These are phyloP conservation scores for Nematodospora anomalae DNA, from an alignment of 1,139 yeast genomes.

Conservation along the genomic window DNA sequence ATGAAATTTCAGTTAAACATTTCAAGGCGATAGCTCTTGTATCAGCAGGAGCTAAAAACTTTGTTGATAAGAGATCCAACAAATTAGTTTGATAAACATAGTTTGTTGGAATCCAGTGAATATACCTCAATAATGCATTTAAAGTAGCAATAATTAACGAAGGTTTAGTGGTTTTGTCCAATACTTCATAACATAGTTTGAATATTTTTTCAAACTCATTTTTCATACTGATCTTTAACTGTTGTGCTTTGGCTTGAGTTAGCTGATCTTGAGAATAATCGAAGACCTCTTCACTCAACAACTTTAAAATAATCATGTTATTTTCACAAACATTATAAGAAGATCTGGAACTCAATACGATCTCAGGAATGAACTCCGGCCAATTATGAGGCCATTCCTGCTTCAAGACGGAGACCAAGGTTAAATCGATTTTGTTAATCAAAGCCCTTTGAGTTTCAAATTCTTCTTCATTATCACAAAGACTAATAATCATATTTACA, in stretches of 20 bases:
- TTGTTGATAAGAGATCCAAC: conserved; percentile 66
- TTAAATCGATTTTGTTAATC: conserved; percentile 89
- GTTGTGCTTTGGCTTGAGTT: conserved; percentile 92
- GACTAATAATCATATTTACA: conserved; percentile 88
- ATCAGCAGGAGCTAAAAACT: conserved; percentile 75
- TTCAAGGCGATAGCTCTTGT: conserved; percentile 84
- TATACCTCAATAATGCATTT: conserved; percentile 76
- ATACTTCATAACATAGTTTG: conserved; percentile 87
- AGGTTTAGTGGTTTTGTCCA: conserved; percentile 83
- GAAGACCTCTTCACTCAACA: conserved; percentile 92
- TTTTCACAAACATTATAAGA: conserved; percentile 95
- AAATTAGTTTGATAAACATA: conserved; percentile 87
- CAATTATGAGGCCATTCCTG: conserved; percentile 99
- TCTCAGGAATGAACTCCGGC: conserved; percentile 96
- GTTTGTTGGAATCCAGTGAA: conserved; percentile 92
- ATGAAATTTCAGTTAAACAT: conserved; percentile 88
- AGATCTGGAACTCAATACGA: conserved; percentile 79
- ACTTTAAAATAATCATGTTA: conserved; percentile 87
- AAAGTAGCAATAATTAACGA: conserved; percentile 83
- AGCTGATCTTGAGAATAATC: conserved; percentile 92
- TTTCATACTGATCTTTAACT: conserved; percentile 79
- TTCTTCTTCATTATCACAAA: conserved; percentile 83
- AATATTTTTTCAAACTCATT: conserved; percentile 92
- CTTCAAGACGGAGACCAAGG: conserved; percentile 88
- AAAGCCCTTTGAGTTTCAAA: conserved; percentile 77